Percentiles rank a stretch among this genome's conserved stretches.
phyloP scores from a whole-genome alignment of 306 rosid species.

The Glycine soja region DNA sequence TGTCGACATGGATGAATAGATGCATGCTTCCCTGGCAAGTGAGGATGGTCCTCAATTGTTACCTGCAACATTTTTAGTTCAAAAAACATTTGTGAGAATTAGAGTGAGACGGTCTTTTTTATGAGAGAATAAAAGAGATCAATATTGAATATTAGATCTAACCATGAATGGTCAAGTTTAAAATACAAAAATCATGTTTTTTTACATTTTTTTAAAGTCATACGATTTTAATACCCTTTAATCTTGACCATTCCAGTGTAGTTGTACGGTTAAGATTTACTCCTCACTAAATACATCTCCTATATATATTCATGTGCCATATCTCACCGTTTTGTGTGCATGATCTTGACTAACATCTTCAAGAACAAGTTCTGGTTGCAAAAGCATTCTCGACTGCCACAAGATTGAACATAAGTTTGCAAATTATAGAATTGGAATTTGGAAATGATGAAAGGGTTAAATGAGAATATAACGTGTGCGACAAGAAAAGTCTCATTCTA shows the following conservation, averaged over 20 bases:
- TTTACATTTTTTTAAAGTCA: not conserved
- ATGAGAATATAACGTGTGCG: not conserved
- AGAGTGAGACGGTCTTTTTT: not conserved
- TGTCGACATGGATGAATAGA: conserved; percentile 97
- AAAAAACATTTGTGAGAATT: not conserved
- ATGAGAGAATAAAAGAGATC: not conserved
- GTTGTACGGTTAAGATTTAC: not conserved
- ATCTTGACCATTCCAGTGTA: not conserved
- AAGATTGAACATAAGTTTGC: conserved; percentile 3
- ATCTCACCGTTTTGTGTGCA: conserved; percentile 93
- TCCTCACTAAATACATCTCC: not conserved
- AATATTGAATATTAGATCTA: not conserved
- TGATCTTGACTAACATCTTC: conserved; percentile 99
- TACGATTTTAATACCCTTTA: not conserved
- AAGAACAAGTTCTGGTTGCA: conserved; percentile 91
- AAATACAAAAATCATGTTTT: not conserved
- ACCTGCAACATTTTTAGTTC: conserved; percentile 57
- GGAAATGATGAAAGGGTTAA: conserved; percentile 19
- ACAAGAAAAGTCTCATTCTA: not conserved
- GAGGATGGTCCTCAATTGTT: conserved; percentile 96
- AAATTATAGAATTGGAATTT: not conserved
- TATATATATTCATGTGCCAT: not conserved
- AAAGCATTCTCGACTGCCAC: conserved; percentile 84
- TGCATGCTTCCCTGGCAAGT: conserved; percentile 95
- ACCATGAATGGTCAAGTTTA: not conserved